Conservation (phyloP, 768 basidiomycete genomes). For the Phaeolepiota aurea region DNA sequence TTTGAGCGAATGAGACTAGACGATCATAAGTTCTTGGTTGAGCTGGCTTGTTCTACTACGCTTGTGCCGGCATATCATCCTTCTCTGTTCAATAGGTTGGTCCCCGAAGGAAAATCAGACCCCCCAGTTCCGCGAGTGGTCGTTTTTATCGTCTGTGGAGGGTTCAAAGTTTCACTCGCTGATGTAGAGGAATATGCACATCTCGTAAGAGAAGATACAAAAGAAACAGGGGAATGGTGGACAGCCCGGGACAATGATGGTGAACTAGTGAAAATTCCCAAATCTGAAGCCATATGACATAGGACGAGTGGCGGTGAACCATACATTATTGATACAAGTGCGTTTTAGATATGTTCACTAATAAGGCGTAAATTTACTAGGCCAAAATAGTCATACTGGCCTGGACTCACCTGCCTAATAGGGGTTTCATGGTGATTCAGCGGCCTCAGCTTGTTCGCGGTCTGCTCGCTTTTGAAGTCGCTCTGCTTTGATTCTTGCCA, state of each 20-base stretch:
- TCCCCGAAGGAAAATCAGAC: constrained; percentile 24
- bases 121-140: constrained; percentile 24
- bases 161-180: constrained; percentile 54
- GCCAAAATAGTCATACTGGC: not conserved
- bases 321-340: constrained; percentile 2
- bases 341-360: not conserved
- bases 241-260: constrained; percentile 33
- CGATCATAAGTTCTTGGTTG: constrained; percentile 68
- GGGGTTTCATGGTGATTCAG: constrained; percentile 9
- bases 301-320: too few species aligned
- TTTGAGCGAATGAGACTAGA: constrained; percentile 29
- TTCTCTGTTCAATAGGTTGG: constrained; percentile 42
- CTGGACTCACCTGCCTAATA: not conserved
- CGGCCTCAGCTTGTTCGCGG: constrained; percentile 25
- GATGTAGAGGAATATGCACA: constrained; percentile 42
- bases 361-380: not conserved
- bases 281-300: constrained; percentile 5
- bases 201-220: constrained; percentile 25
- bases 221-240: constrained; percentile 18
- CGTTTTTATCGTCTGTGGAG: constrained; percentile 68
- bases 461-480: constrained; percentile 38
- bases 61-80: constrained; percentile 58
- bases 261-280: constrained; percentile 19
- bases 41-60: constrained; percentile 68
- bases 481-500: constrained; percentile 64